Evolutionary conservation across 768 basidiomycete genomes (phyloP).

Genomic region (Lactarius hatsudake): DNA sequence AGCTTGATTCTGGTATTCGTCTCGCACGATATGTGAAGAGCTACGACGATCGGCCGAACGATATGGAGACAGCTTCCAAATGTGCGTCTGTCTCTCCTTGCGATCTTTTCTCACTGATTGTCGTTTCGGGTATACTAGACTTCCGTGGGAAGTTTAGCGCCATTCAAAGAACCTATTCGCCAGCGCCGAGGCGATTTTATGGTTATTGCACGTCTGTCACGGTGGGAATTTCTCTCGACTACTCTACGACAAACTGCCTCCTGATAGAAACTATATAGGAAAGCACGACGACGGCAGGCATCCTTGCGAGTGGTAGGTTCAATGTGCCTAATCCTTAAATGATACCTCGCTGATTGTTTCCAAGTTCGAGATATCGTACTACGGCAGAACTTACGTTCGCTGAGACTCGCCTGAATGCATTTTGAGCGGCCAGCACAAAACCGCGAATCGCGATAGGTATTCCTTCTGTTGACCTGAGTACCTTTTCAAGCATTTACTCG

Average conservation of each 20-base stretch:
- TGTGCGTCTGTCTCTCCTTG: conserved; percentile 44
- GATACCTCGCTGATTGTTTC: conserved; percentile 12
- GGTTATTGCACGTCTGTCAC: conserved; percentile 77
- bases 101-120: background rate
- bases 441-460: background rate
- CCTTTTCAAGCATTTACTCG: background rate
- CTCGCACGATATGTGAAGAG: conserved; percentile 69
- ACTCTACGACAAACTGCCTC: conserved; percentile 2
- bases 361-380: conserved; percentile 28
- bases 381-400: conserved; percentile 25
- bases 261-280: conserved; percentile 41
- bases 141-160: conserved; percentile 69
- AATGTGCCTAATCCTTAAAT: background rate
- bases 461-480: background rate
- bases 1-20: conserved; percentile 61
- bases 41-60: conserved; percentile 66
- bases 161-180: conserved; percentile 74
- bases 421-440: background rate
- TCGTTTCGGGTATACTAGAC: conserved; percentile 39
- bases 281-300: conserved; percentile 68
- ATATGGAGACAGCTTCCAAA: conserved; percentile 61
- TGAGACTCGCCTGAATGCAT: conserved; percentile 19
- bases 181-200: conserved; percentile 71
- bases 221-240: conserved; percentile 36
- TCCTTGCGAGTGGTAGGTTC: conserved; percentile 68